Conservation (phyloP, 1,284 basidiomycete species). For the Hemileia vastatrix region DNA sequence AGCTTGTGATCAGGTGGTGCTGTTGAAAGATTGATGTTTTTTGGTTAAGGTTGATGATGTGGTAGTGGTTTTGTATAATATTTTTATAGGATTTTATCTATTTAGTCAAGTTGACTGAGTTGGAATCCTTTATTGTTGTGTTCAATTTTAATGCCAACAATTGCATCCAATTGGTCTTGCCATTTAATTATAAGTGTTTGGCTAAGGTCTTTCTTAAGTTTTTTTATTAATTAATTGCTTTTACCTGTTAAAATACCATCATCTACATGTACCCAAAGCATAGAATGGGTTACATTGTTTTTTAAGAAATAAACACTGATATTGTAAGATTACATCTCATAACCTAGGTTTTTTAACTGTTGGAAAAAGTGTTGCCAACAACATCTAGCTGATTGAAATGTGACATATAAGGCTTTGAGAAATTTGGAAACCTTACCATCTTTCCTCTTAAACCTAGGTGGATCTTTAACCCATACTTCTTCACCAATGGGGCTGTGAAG, state of each 20-base stretch:
- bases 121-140: not conserved
- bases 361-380: not conserved
- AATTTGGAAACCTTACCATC: not conserved
- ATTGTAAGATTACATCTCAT: not conserved
- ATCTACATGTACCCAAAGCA: conserved; percentile 3
- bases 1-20: not conserved
- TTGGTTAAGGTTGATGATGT: not conserved
- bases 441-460: not conserved
- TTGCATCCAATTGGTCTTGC: not conserved
- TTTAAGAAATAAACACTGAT: not conserved
- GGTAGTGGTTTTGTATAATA: not conserved
- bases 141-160: not conserved
- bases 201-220: not conserved
- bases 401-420: not conserved
- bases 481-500: not conserved
- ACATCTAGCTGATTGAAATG: not conserved
- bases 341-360: not conserved
- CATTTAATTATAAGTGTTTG: not conserved
- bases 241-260: not conserved
- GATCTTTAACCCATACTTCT: not conserved
- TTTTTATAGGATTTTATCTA: not conserved
- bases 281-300: not conserved
- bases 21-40: not conserved
- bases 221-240: not conserved
- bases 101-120: not conserved